Percentiles rank a stretch among this genome's conserved stretches.
Evolutionary conservation across 208 protist species (phyloP).

Genomic region (Zelonia costaricensis): DNA sequence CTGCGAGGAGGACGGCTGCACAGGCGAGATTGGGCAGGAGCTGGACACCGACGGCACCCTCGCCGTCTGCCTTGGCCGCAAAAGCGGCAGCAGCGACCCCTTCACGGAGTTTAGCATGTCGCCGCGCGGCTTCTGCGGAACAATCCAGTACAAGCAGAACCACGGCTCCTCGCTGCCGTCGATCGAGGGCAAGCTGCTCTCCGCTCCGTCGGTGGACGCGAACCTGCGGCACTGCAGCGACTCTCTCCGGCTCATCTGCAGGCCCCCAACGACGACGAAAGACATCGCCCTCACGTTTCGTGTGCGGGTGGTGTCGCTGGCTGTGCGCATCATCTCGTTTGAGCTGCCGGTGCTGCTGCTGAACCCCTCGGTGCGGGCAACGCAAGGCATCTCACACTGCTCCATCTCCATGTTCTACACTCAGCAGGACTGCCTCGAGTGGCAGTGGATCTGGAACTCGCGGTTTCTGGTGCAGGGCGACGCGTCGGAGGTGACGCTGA

Average conservation of each 20-base stretch:
- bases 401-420: slow-evolving; percentile 32
- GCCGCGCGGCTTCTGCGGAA: slow-evolving; percentile 83
- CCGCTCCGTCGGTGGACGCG: slow-evolving; percentile 4
- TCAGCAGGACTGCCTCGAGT: slow-evolving; percentile 16
- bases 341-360: slow-evolving; percentile 25
- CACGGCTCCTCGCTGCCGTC: slow-evolving; percentile 55
- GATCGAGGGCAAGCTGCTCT: slow-evolving; percentile 43
- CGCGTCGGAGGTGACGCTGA: slow-evolving; percentile 34
- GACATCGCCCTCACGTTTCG: slow-evolving; percentile 18
- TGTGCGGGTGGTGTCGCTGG: slow-evolving; percentile 25
- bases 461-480: slow-evolving; percentile 42
- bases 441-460: slow-evolving; percentile 60
- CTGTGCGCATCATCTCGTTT: slow-evolving; percentile 27
- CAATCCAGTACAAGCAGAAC: slow-evolving; percentile 81
- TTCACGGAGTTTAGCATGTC: slow-evolving; percentile 69
- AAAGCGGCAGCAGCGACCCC: slow-evolving; percentile 70
- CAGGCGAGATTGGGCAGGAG: slow-evolving; percentile 65
- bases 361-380: slow-evolving; percentile 8
- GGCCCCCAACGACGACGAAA: slow-evolving; percentile 21
- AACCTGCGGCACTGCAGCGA: slow-evolving; percentile 32
- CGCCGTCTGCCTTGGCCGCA: slow-evolving; percentile 75
- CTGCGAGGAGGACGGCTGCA: slow-evolving; percentile 78
- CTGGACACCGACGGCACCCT: slow-evolving; percentile 84
- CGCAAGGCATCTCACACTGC: slow-evolving; percentile 34
- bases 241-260: slow-evolving; percentile 28